These are phyloP conservation scores for Paralagenidium karlingii DNA, from an alignment of 352 stramenopile species.

Conservation along the genomic window DNA sequence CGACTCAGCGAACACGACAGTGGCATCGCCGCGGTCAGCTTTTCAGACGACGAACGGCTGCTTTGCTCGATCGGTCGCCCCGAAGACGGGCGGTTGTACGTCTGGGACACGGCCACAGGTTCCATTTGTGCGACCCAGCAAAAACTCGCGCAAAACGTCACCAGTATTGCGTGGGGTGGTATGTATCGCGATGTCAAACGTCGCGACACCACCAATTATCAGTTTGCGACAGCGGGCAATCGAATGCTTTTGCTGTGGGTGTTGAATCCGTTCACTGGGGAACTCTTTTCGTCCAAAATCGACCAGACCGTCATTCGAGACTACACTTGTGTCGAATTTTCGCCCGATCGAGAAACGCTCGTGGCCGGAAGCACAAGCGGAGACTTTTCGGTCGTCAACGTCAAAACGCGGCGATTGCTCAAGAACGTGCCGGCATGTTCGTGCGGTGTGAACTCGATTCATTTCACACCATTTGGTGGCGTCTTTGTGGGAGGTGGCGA, in stretches of 20 bases:
- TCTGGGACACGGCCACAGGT: conserved; percentile 85
- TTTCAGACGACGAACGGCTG: conserved; percentile 86
- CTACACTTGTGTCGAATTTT: conserved; percentile 77
- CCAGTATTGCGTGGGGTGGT: conserved; percentile 62
- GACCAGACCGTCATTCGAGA: conserved; percentile 67
- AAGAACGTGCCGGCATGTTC: conserved; percentile 69
- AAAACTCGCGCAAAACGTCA: conserved; percentile 46
- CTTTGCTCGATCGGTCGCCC: conserved; percentile 63
- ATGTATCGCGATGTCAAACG: conserved; percentile 87
- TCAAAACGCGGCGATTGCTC: conserved; percentile 57
- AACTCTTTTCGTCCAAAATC: conserved; percentile 56
- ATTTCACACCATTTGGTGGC: conserved; percentile 23
- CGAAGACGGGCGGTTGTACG: conserved; percentile 76
- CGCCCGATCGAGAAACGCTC: conserved; percentile 63
- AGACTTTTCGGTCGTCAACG: conserved; percentile 71
- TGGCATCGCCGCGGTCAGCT: conserved; percentile 75
- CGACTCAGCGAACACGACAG: conserved; percentile 85
- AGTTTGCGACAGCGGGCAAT: conserved; percentile 77
- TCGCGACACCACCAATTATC: conserved; percentile 75
- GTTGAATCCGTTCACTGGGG: conserved; percentile 73
- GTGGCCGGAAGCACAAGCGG: conserved; percentile 79
- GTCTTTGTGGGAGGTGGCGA: conserved; percentile 76
- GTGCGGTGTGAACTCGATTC: conserved; percentile 58
- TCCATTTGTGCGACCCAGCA: conserved; percentile 79
- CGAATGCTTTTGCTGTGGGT: conserved; percentile 75